Evolutionary conservation across 1,284 basidiomycete genomes (phyloP), one percentile per base, ranked within the genome.

Genomic region (Sporisorium scitamineum): DNA sequence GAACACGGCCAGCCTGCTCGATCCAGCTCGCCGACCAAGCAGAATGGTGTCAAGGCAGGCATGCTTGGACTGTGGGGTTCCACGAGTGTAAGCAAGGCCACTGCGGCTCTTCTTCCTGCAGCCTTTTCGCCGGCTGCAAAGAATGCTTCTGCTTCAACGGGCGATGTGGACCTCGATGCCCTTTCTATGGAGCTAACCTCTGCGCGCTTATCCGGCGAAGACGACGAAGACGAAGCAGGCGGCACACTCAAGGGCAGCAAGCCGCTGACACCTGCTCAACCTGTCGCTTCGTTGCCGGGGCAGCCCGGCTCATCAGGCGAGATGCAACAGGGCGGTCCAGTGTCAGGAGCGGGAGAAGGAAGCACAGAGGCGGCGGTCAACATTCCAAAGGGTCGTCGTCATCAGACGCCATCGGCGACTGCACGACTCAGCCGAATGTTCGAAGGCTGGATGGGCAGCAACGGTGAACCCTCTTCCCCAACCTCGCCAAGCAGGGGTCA

Each of bases 361-460:
- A n/a, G 53, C 31, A n/a, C 29, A 16, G 53, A 53, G n/a, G 31
- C 45, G 1, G 34, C 59, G 7, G 50, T 68, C 61, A 58, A 67
- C 47, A 34, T 71, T 14, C 66, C 67, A 1, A 76, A 68, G 32
- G 42, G 56, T 18, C 66, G 69, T n/a, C 52, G 73, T 20, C 65
- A 67, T 22, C 70, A 72, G 39, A 44, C 61, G 8, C 74, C 71
- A 26, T 68, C 68, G 26, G 67, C 79, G 5, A 79, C 80, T 2
- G 69, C 79, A 13, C 59, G 80, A 47, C 65, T 81, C 32, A 80
- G 78, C 54, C 55, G 70, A 8, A 81, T 81, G 76, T 81, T 81
- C 47, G 80, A 81, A 44, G 79, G 80, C 51, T 81, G 80, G 80
- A 66, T 79, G 27, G 68, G 70, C 6, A 55, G 70, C 24, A 47